phyloP scores from a whole-genome alignment of 2,329 filamentous ascomycete species.

The Hypoxylon rubiginosum region DNA sequence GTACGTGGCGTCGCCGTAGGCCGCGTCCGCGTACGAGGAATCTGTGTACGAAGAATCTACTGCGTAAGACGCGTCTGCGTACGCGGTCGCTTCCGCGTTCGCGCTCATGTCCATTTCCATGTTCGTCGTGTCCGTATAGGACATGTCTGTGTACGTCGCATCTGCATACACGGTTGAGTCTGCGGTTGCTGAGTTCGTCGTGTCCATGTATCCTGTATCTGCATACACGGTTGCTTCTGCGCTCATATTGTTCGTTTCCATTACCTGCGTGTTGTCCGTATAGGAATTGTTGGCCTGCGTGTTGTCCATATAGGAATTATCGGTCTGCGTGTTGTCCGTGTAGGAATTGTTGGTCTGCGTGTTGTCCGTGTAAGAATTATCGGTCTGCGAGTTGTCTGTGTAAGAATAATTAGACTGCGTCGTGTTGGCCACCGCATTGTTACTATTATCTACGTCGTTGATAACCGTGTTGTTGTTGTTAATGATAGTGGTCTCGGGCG shows the following conservation, averaged over 20 bases:
- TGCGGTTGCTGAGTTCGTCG: not conserved
- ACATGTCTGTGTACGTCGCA: constrained; percentile 9
- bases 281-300: not conserved
- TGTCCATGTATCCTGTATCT: constrained; percentile 1
- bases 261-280: constrained; percentile 3
- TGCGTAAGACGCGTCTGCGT: constrained; percentile 20
- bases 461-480: constrained; percentile 24
- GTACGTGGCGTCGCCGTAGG: constrained; percentile 24
- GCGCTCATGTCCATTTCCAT: too few relatives aligned
- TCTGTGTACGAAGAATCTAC: constrained; percentile 27
- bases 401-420: not conserved
- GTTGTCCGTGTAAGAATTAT: constrained; percentile 14
- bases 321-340: too few relatives aligned
- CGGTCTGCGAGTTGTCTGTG: constrained; percentile 8
- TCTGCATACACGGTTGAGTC: constrained; percentile 12
- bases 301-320: too few relatives aligned
- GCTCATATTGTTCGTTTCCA: constrained; percentile 9
- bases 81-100: constrained; percentile 8
- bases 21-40: constrained; percentile 16
- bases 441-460: constrained; percentile 31
- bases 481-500: constrained; percentile 30
- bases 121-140: not conserved
- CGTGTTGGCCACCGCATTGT: constrained; percentile 6
- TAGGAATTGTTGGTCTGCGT: constrained; percentile 7
- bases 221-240: not conserved